Evolutionary conservation across 257 asterid species (phyloP), one percentile per base, ranked within the genome.

Genomic region (Apocynum venetum): DNA sequence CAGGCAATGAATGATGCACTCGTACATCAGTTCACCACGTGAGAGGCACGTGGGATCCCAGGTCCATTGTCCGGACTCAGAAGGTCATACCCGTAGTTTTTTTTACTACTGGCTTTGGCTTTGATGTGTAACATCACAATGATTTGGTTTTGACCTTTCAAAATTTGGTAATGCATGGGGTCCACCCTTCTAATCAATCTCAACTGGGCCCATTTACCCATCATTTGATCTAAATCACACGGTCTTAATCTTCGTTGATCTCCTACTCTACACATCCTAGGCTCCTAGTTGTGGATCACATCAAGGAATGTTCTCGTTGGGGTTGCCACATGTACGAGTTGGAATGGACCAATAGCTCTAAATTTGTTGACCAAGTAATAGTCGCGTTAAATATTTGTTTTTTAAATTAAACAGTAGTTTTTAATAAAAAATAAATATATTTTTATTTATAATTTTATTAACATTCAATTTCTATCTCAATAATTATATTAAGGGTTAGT

Each of bases 41-140:
- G 84, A 80, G 82, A 14, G 67, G 82, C 86, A 83, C 82, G 74
- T 83, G 78, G 86, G 73, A 48, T 84, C 82, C 57, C 47, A 7
- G 13, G 66, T 79, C 41, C 75, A 56, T 6, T 55, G 61, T 55
- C 61, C 15, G 31, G 2, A 55, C 20, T 55, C 25, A 0, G 49
- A 46, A 4, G 14, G 72, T 49, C 49, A 61, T 20, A 11, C 43
- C 35, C 25, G 31, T 25, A 25, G 31, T 25, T 25, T 25, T 25
- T 25, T n/a, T 44, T 46, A 46, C 7, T 20, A 6, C 31, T 25
- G 31, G 31, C 31, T 19, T 1, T 77, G 41, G 25, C 49, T 47
- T 66, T 74, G 73, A 73, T 79, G 71, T 43, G 77, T 78, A 71
- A 63, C 57, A 61, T 80, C 80, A 76, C 83, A 80, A 77, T 56